Evolutionary conservation across 805 yeast species (phyloP).

Genomic region (Blastobotrys robertii): DNA sequence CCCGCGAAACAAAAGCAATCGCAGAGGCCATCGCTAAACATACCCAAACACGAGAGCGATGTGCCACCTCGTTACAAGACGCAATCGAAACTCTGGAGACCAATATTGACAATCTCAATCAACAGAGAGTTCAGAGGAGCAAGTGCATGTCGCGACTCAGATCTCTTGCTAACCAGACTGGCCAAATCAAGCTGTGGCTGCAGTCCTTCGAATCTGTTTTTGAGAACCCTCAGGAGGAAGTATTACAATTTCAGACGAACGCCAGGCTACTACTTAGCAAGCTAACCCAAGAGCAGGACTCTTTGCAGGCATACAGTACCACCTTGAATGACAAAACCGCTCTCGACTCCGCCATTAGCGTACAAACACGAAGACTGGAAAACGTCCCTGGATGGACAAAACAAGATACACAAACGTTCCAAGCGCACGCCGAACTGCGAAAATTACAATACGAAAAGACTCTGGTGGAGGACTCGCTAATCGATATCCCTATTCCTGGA

Average conservation of each 20-base stretch:
- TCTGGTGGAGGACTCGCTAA: constrained; percentile 1
- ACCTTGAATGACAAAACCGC: constrained; percentile 6
- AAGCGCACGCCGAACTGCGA: constrained; percentile 9
- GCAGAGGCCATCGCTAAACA: constrained; percentile 12
- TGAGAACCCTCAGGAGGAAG: not conserved
- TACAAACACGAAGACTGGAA: constrained; percentile 8
- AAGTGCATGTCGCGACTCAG: constrained; percentile 7
- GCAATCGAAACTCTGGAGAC: constrained; percentile 10
- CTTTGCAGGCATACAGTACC: constrained; percentile 2
- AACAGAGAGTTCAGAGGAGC: constrained; percentile 4
- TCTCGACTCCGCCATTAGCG: constrained; percentile 5
- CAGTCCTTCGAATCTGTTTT: not conserved
- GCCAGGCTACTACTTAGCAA: not conserved
- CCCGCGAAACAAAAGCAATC: constrained; percentile 25
- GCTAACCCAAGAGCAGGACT: constrained; percentile 7
- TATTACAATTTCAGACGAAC: not conserved
- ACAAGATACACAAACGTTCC: constrained; percentile 9
- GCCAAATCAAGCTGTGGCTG: constrained; percentile 6
- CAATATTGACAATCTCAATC: constrained; percentile 6
- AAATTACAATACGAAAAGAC: constrained; percentile 5
- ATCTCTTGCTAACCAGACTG: constrained; percentile 3
- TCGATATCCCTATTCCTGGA: not conserved
- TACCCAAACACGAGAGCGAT: constrained; percentile 3
- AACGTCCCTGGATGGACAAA: constrained; percentile 15
- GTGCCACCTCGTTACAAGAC: constrained; percentile 11